phyloP scores from a whole-genome alignment of 2,329 filamentous ascomycete species.

The Talaromyces sp. region DNA sequence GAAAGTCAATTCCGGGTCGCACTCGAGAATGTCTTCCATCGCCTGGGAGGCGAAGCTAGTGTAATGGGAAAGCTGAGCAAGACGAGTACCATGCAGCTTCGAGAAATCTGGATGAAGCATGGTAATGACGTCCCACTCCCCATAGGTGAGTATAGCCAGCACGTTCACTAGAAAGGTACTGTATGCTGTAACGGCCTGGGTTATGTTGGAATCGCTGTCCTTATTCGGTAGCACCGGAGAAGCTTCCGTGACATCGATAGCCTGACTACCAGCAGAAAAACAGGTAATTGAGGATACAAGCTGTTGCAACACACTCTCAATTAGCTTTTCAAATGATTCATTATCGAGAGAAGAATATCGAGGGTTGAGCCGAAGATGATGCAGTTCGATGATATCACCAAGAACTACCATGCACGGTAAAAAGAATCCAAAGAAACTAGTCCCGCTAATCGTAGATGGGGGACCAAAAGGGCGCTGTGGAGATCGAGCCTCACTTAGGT shows the following conservation, averaged over 20 bases:
- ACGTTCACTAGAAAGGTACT: neutral
- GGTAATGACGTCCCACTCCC: slow-evolving; percentile 1
- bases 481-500: neutral
- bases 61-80: neutral
- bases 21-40: neutral
- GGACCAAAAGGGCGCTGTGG: slow-evolving; percentile 6
- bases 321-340: neutral
- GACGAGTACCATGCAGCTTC: neutral
- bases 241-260: no score
- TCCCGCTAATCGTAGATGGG: neutral
- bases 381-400: neutral
- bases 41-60: slow-evolving; percentile 1
- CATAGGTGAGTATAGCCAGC: slow-evolving; percentile 1
- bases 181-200: neutral
- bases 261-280: no score
- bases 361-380: slow-evolving; percentile 7
- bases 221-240: neutral
- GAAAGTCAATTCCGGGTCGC: slow-evolving; percentile 5
- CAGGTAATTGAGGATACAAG: neutral
- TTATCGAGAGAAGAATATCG: neutral
- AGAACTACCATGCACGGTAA: slow-evolving; percentile 3
- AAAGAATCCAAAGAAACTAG: slow-evolving; percentile 2
- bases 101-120: neutral
- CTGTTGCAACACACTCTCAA: neutral
- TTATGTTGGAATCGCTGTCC: neutral